Conservation (phyloP, 768 basidiomycete genomes). For the Gloeophyllum trabeum region DNA sequence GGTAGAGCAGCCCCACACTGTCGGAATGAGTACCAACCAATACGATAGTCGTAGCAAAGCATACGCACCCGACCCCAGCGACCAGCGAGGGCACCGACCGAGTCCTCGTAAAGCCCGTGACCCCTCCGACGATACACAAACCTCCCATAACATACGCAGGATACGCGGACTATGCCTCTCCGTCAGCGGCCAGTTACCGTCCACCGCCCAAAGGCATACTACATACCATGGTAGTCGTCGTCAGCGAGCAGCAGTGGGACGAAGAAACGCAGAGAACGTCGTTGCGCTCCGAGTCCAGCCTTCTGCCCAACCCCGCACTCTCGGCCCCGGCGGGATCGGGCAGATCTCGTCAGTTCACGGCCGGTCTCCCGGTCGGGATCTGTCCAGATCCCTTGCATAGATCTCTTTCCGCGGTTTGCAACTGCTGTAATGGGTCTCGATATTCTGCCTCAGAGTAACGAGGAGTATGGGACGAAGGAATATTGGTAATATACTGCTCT, state of each 20-base stretch:
- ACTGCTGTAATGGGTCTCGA: constrained; percentile 4
- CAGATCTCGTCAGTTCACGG: too few species aligned
- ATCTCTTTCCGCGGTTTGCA: neutral
- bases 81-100: constrained; percentile 75
- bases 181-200: too few species aligned
- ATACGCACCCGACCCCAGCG: constrained; percentile 64
- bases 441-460: constrained; percentile 47
- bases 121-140: constrained; percentile 67
- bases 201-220: too few species aligned
- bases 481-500: constrained; percentile 44
- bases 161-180: constrained; percentile 69
- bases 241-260: too few species aligned
- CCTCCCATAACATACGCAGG: constrained; percentile 71
- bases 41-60: neutral
- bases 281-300: too few species aligned
- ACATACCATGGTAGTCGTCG: too few species aligned
- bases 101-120: constrained; percentile 61
- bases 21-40: constrained; percentile 1
- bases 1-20: constrained; percentile 70
- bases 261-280: too few species aligned
- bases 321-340: too few species aligned
- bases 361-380: neutral
- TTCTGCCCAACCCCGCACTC: too few species aligned
- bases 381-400: neutral
- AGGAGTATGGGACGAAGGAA: constrained; percentile 54